phyloP scores from a whole-genome alignment of 305 asterid species.

The Fraxinus albicans region DNA sequence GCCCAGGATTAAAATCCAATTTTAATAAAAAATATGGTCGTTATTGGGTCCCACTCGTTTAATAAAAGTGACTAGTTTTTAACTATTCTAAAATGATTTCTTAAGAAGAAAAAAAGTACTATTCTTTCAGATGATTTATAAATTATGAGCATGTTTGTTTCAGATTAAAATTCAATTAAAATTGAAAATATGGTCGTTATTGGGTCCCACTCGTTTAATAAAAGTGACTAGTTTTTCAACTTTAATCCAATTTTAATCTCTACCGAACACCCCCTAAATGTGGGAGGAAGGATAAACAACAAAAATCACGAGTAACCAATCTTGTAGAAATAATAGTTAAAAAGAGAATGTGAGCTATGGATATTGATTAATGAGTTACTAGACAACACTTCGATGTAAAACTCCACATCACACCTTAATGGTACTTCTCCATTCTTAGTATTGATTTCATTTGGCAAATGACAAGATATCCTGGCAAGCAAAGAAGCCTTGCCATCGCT shows the following conservation, averaged over 20 bases:
- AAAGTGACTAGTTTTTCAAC: no score
- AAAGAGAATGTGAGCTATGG: neutral
- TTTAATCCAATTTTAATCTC: no score
- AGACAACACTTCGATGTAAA: constrained; percentile 2
- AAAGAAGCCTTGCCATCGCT: constrained; percentile 31
- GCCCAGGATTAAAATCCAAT: no score
- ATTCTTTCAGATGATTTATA: no score
- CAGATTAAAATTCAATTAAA: no score
- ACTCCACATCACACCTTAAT: constrained; percentile 47
- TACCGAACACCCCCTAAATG: neutral
- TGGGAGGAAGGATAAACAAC: neutral
- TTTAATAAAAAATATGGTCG: neutral
- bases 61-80: no score
- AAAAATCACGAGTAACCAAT: constrained; percentile 7
- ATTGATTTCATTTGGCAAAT: constrained; percentile 37
- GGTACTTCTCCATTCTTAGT: constrained; percentile 52
- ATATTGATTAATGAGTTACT: neutral
- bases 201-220: no score
- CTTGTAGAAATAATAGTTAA: neutral
- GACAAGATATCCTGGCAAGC: constrained; percentile 41
- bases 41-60: no score
- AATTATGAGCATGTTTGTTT: no score
- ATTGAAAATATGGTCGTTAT: neutral
- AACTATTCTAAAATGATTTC: no score
- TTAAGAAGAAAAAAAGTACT: no score